Percentiles rank a stretch among this genome's conserved stretches.
Evolutionary conservation across 306 rosid species (phyloP).

Genomic region (Quercus engelmannii): DNA sequence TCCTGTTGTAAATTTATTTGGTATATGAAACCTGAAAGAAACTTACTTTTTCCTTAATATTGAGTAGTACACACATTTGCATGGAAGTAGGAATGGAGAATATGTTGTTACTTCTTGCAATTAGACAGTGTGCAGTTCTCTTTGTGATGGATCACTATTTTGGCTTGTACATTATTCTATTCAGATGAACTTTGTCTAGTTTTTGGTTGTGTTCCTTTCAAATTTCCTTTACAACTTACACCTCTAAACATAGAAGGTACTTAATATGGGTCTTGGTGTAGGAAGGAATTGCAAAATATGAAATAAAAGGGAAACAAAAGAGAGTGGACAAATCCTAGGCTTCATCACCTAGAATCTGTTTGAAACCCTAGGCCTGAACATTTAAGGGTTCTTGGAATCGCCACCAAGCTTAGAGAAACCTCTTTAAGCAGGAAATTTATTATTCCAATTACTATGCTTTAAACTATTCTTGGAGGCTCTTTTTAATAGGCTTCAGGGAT

Average conservation of each 20-base stretch:
- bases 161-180: not conserved
- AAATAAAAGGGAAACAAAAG: too few species aligned
- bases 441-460: too few species aligned
- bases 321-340: too few species aligned
- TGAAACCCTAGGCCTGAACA: too few species aligned
- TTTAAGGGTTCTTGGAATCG: too few species aligned
- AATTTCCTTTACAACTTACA: not conserved
- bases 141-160: not conserved
- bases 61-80: not conserved
- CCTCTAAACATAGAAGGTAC: not conserved
- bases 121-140: not conserved
- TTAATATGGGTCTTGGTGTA: not conserved
- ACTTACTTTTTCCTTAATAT: not conserved
- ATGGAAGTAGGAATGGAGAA: constrained; percentile 6
- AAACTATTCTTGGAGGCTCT: too few species aligned
- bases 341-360: too few species aligned
- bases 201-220: not conserved
- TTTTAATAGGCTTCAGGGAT: too few species aligned
- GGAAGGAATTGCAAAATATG: too few species aligned
- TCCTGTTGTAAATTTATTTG: not conserved
- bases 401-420: too few species aligned
- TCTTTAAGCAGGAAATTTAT: too few species aligned
- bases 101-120: not conserved
- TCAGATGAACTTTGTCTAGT: not conserved
- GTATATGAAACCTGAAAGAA: not conserved